These are phyloP conservation scores for Fusarium circinatum DNA, from an alignment of 2,329 filamentous ascomycete genomes.

Conservation along the genomic window DNA sequence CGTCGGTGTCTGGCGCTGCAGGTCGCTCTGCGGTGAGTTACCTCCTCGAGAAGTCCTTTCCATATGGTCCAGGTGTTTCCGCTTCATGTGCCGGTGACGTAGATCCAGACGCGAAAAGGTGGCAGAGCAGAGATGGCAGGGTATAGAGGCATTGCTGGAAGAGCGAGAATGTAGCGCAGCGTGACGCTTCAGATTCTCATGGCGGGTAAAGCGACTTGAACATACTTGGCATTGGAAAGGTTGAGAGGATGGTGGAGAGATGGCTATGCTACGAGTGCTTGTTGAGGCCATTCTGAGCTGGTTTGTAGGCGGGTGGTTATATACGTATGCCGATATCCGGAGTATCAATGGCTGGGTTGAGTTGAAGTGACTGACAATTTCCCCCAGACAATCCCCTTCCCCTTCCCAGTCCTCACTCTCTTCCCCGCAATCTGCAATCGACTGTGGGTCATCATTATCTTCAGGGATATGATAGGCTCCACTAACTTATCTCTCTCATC, in stretches of 20 bases:
- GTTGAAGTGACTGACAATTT: neutral
- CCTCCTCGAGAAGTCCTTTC: neutral
- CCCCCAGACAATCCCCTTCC: neutral
- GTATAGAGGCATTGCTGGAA: slow-evolving; percentile 43
- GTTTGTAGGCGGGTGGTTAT: neutral
- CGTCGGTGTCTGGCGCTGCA: slow-evolving; percentile 1
- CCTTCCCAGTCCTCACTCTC: neutral
- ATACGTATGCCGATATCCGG: neutral
- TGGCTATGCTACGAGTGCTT: neutral
- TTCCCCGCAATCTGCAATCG: neutral
- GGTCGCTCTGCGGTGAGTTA: neutral
- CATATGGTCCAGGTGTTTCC: slow-evolving; percentile 50
- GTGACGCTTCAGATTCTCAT: slow-evolving; percentile 51
- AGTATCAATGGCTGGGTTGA: neutral
- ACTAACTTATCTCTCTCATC: neutral
- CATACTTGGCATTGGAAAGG: slow-evolving; percentile 55
- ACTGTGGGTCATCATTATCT: neutral
- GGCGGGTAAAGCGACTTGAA: slow-evolving; percentile 42
- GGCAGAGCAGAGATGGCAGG: slow-evolving; percentile 51
- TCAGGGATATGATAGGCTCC: neutral
- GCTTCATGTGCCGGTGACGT: slow-evolving; percentile 53
- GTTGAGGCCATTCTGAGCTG: slow-evolving; percentile 4
- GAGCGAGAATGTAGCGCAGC: slow-evolving; percentile 51
- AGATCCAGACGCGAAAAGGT: slow-evolving; percentile 55
- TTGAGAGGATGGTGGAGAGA: slow-evolving; percentile 36